phyloP scores from a whole-genome alignment of 768 basidiomycete genomes.

The Sporobolomyces roseus region DNA sequence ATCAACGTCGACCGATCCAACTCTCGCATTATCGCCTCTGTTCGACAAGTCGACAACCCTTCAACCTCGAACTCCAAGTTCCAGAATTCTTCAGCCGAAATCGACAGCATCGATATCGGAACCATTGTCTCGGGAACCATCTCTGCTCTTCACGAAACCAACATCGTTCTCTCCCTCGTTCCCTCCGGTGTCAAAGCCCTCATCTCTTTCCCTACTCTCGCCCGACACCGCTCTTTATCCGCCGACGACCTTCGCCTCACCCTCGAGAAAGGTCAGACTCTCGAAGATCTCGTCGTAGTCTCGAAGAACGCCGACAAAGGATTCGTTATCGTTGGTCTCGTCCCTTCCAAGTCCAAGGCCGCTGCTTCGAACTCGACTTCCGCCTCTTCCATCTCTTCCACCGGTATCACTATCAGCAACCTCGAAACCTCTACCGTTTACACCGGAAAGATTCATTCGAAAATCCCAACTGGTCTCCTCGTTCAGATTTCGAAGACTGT shows the following conservation, averaged over 20 bases:
- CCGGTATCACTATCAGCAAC: slow-evolving; percentile 14
- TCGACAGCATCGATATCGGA: slow-evolving; percentile 64
- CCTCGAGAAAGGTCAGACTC: slow-evolving; percentile 64
- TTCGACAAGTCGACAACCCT: slow-evolving; percentile 65
- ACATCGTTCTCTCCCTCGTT: slow-evolving; percentile 69
- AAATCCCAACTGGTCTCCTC: slow-evolving; percentile 66
- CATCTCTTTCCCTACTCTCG: slow-evolving; percentile 80
- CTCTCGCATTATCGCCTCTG: slow-evolving; percentile 71
- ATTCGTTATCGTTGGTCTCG: slow-evolving; percentile 75
- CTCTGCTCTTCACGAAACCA: slow-evolving; percentile 78
- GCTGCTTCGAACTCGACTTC: slow-evolving; percentile 49
- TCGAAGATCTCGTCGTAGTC: slow-evolving; percentile 80
- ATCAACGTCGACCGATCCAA: slow-evolving; percentile 60
- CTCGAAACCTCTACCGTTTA: slow-evolving; percentile 69
- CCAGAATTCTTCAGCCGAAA: slow-evolving; percentile 60
- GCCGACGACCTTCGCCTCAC: slow-evolving; percentile 62
- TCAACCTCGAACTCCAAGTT: slow-evolving; percentile 57
- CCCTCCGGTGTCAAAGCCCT: slow-evolving; percentile 57
- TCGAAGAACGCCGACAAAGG: slow-evolving; percentile 79
- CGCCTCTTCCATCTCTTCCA: background rate
- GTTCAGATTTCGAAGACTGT: slow-evolving; percentile 67
- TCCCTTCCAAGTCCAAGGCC: slow-evolving; percentile 42
- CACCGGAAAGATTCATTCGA: slow-evolving; percentile 71
- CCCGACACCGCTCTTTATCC: slow-evolving; percentile 68
- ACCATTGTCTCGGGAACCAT: slow-evolving; percentile 55